Conservation (phyloP, 2,329 filamentous ascomycete genomes). For the Neonectria neomacrospora region DNA sequence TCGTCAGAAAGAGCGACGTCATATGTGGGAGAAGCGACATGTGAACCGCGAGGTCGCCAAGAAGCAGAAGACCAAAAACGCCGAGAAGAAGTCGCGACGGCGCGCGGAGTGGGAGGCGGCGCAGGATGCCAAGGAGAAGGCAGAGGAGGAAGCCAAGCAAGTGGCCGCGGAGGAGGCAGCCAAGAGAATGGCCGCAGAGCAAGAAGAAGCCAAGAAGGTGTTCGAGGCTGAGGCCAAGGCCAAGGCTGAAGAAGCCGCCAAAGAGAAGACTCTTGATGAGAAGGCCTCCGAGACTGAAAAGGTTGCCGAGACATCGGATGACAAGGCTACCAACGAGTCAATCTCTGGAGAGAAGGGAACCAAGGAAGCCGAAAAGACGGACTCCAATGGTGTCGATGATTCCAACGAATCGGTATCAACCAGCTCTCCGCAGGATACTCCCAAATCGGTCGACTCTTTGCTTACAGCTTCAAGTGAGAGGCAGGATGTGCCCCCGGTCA, state of each 20-base stretch:
- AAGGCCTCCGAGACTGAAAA: conserved; percentile 20
- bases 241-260: conserved; percentile 24
- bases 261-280: conserved; percentile 27
- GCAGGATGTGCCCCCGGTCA: conserved; percentile 48
- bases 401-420: conserved; percentile 46
- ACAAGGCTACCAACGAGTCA: conserved; percentile 28
- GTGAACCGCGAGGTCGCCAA: conserved; percentile 55
- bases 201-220: conserved; percentile 4
- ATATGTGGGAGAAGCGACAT: conserved; percentile 62
- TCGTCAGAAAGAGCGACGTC: conserved; percentile 57
- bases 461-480: conserved; percentile 41
- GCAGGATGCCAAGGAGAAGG: conserved; percentile 46
- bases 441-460: conserved; percentile 46
- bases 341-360: conserved; percentile 22
- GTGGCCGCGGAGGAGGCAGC: conserved; percentile 28
- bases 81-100: conserved; percentile 48
- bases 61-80: conserved; percentile 55
- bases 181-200: conserved; percentile 25
- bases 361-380: conserved; percentile 25
- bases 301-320: conserved; percentile 18
- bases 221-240: conserved; percentile 1
- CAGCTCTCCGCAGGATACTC: conserved; percentile 47
- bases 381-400: conserved; percentile 35
- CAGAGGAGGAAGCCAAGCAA: conserved; percentile 33
- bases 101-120: conserved; percentile 44